Evolutionary conservation across 352 stramenopile species (phyloP).

Genomic region (Phytophthora hybrid): DNA sequence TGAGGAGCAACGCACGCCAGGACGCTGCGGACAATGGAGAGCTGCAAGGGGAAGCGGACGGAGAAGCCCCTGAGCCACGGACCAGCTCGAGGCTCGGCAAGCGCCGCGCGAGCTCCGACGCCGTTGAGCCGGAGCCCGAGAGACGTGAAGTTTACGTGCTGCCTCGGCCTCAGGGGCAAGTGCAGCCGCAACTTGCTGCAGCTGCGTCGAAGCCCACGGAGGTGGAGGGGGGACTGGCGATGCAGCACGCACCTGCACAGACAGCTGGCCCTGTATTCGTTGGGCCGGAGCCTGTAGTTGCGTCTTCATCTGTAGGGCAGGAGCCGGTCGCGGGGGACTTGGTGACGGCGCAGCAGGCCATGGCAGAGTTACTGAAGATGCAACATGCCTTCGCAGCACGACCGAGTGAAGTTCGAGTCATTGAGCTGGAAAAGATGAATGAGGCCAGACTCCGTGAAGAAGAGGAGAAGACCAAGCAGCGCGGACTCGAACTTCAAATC

Average conservation of each 20-base stretch:
- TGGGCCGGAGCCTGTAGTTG: not conserved
- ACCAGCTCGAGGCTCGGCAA: constrained; percentile 27
- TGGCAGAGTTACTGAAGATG: constrained; percentile 37
- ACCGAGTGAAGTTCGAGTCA: constrained; percentile 14
- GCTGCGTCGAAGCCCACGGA: not conserved
- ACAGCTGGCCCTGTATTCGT: no score
- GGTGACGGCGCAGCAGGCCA: constrained; percentile 21
- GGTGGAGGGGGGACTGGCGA: not conserved
- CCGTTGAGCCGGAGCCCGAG: constrained; percentile 3
- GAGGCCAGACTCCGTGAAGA: constrained; percentile 35
- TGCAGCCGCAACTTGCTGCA: not conserved
- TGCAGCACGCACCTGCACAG: not conserved
- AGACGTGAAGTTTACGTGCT: constrained; percentile 7
- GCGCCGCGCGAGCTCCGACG: constrained; percentile 20
- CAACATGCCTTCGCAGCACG: constrained; percentile 26
- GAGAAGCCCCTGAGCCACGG: not conserved
- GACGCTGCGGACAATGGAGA: not conserved
- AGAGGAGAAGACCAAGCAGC: constrained; percentile 40
- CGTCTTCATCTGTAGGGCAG: not conserved
- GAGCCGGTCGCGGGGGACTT: constrained; percentile 20
- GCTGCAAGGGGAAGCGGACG: no score
- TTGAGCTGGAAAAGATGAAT: constrained; percentile 38
- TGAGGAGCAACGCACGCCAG: constrained; percentile 11
- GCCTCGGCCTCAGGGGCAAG: not conserved
- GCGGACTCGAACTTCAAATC: constrained; percentile 38